Percentiles rank a stretch among this genome's conserved stretches.
These are phyloP conservation scores for Rhododendron simsii DNA, from an alignment of 148 eudicot species.

Conservation along the genomic window DNA sequence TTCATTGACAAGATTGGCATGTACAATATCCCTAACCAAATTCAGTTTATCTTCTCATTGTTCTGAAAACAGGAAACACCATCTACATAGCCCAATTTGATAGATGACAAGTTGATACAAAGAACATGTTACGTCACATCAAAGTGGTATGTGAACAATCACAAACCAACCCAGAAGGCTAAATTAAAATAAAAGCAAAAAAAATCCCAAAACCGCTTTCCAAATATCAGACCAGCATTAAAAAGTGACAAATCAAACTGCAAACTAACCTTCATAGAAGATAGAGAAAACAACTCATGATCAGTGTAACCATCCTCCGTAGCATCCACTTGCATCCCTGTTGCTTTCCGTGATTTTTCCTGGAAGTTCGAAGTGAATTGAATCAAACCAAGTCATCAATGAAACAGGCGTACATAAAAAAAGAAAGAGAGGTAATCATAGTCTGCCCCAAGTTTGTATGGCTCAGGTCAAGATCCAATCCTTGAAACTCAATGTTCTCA, in stretches of 20 bases:
- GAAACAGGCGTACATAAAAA: not conserved
- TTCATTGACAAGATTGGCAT: not conserved
- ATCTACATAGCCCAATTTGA: not conserved
- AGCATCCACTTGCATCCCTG: constrained; percentile 79
- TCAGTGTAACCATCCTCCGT: constrained; percentile 68
- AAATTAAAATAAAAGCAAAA: not conserved
- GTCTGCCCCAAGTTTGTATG: not conserved
- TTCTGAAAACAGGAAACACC: not conserved
- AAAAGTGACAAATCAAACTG: not conserved
- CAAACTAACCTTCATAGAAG: constrained; percentile 69
- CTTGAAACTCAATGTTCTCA: not conserved
- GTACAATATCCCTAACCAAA: not conserved
- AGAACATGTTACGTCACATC: not conserved
- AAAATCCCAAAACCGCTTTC: not conserved
- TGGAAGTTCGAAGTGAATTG: constrained; percentile 23
- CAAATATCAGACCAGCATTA: not conserved
- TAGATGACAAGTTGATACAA: not conserved
- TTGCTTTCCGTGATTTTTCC: constrained; percentile 86
- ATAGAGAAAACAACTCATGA: constrained; percentile 71
- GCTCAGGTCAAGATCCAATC: not conserved
- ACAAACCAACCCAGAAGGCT: not conserved
- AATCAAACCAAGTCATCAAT: not conserved
- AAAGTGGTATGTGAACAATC: not conserved
- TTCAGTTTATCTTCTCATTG: not conserved
- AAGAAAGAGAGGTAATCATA: not conserved